Percentiles rank a stretch among this genome's conserved stretches.
phyloP scores from a whole-genome alignment of 495 filamentous ascomycete genomes.

The Tuber melanosporum region DNA sequence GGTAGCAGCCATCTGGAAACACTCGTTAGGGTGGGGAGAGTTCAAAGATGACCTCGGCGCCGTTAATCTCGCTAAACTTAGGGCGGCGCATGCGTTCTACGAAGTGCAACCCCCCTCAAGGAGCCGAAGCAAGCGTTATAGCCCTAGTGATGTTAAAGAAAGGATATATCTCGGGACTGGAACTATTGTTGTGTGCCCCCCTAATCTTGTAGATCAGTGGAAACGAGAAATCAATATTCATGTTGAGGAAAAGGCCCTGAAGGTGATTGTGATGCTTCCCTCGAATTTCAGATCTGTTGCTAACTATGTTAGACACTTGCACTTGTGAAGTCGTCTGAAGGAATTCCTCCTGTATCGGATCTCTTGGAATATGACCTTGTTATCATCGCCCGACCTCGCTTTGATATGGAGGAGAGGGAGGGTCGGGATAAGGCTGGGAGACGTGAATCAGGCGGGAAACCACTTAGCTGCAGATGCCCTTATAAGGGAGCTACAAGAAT shows the following conservation, averaged over 20 bases:
- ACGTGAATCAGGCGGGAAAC: constrained; percentile 23
- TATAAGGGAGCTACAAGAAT: constrained; percentile 46
- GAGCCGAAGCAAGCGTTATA: constrained; percentile 42
- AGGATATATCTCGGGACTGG: constrained; percentile 58
- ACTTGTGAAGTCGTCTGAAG: constrained; percentile 48
- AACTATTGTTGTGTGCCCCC: constrained; percentile 64
- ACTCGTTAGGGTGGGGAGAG: constrained; percentile 62
- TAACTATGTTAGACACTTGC: constrained; percentile 43
- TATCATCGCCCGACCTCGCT: constrained; percentile 66
- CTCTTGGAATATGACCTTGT: constrained; percentile 70
- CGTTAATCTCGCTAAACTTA: constrained; percentile 53
- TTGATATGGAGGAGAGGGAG: constrained; percentile 55
- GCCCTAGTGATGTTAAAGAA: constrained; percentile 26
- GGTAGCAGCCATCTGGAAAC: constrained; percentile 54
- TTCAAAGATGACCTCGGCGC: constrained; percentile 37
- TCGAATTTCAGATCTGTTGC: neutral
- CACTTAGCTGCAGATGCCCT: constrained; percentile 43
- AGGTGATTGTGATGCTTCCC: constrained; percentile 43
- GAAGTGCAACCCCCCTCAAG: constrained; percentile 48
- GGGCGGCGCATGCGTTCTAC: constrained; percentile 52
- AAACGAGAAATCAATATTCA: constrained; percentile 62
- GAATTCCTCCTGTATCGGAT: constrained; percentile 53
- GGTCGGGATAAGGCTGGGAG: constrained; percentile 40
- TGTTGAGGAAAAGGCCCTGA: constrained; percentile 53
- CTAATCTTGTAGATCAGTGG: constrained; percentile 68